These are phyloP conservation scores for Rossbeevera mucosa DNA, from an alignment of 768 basidiomycete genomes.

Conservation along the genomic window DNA sequence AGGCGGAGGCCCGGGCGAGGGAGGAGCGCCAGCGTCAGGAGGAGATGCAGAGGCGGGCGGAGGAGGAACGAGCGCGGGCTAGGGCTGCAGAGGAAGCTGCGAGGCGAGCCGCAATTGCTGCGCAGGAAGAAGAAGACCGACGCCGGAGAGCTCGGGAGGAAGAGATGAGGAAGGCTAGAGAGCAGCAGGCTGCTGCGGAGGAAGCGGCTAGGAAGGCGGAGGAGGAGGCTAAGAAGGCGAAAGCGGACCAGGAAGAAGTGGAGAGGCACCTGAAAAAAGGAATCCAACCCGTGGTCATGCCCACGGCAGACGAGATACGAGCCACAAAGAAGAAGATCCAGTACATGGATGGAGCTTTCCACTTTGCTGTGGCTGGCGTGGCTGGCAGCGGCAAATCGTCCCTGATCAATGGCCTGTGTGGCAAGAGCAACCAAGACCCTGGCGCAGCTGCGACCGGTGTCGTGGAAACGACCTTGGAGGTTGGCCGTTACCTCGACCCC, in stretches of 20 bases:
- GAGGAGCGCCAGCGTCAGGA: constrained; percentile 22
- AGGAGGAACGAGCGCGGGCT: constrained; percentile 19
- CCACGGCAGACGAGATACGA: constrained; percentile 24
- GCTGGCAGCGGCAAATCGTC: constrained; percentile 32
- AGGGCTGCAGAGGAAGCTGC: constrained; percentile 23
- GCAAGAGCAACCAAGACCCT: constrained; percentile 23
- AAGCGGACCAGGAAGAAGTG: constrained; percentile 16
- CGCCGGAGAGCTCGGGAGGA: constrained; percentile 20
- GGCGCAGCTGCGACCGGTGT: constrained; percentile 31
- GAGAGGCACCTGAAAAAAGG: constrained; percentile 25
- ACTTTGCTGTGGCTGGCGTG: constrained; percentile 29
- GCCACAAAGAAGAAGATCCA: constrained; percentile 23
- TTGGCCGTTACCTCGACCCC: constrained; percentile 29
- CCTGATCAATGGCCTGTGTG: constrained; percentile 32
- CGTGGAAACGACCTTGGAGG: constrained; percentile 30
- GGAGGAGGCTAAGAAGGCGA: constrained; percentile 22
- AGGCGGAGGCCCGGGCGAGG: constrained; percentile 24
- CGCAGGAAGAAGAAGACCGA: constrained; percentile 22
- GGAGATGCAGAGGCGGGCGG: constrained; percentile 12
- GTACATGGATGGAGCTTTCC: constrained; percentile 28
- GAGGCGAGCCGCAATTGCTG: constrained; percentile 18
- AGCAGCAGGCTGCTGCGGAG: constrained; percentile 20
- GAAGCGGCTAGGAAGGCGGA: constrained; percentile 20
- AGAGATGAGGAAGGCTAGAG: constrained; percentile 13
- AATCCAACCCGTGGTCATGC: constrained; percentile 29